Evolutionary conservation across 192 early-diverging fungal genomes (phyloP).

Genomic region (Funneliformis geosporum): DNA sequence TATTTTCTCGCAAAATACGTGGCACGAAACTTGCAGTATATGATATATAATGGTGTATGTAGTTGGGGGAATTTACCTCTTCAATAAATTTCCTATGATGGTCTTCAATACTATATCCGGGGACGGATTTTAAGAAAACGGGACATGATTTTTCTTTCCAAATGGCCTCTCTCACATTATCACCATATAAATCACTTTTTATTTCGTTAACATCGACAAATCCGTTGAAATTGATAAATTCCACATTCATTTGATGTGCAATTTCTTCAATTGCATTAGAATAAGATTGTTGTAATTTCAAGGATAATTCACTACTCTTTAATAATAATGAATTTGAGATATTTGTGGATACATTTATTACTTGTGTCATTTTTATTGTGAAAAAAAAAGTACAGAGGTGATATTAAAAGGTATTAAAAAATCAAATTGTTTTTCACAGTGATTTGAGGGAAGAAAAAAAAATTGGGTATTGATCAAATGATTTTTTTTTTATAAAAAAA

Average conservation of each 20-base stretch:
- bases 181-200: not conserved
- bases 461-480: too few relatives aligned
- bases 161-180: not conserved
- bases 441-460: too few relatives aligned
- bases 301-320: not conserved
- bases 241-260: not conserved
- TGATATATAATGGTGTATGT: not conserved
- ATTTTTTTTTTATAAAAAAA: too few relatives aligned
- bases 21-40: too few relatives aligned
- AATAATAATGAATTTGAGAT: not conserved
- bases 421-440: too few relatives aligned
- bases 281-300: not conserved
- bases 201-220: not conserved
- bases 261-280: conserved; percentile 10
- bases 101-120: not conserved
- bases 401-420: too few relatives aligned
- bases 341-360: not conserved
- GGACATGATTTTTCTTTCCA: not conserved
- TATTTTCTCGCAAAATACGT: not conserved
- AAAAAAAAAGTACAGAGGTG: not conserved
- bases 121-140: not conserved
- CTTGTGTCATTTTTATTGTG: not conserved
- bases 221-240: not conserved
- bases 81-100: not conserved
- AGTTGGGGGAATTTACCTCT: not conserved